A percentile compares a stretch with the other conserved stretches of the same genome.
phyloP scores from a whole-genome alignment of 2,329 filamentous ascomycete species.

The Lasiodiplodia citricola region DNA sequence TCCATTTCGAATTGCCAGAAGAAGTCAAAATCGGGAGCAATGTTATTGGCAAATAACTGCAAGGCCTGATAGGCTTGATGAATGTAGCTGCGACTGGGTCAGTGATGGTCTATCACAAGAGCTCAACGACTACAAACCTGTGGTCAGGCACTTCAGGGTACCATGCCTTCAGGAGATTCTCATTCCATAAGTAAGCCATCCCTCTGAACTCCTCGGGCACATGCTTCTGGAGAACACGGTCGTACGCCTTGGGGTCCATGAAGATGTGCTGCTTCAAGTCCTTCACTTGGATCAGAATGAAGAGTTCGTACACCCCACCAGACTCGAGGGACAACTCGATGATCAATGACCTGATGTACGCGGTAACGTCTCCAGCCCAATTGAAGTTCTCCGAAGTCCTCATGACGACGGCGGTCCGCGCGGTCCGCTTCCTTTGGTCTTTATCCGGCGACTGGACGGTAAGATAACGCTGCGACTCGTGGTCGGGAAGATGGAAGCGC shows the following conservation, averaged over 20 bases:
- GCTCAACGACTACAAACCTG: background rate
- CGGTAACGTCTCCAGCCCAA: constrained; percentile 53
- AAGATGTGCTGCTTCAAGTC: constrained; percentile 64
- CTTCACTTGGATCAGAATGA: constrained; percentile 55
- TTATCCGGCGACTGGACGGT: background rate
- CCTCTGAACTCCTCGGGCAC: constrained; percentile 73
- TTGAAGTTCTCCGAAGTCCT: constrained; percentile 53
- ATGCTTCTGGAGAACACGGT: constrained; percentile 63
- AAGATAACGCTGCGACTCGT: background rate
- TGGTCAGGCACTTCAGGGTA: constrained; percentile 53
- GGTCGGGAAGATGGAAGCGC: constrained; percentile 19
- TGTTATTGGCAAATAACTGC: constrained; percentile 72
- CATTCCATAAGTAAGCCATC: constrained; percentile 78
- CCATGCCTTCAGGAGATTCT: constrained; percentile 56
- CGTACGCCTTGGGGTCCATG: constrained; percentile 63
- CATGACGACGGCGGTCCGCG: constrained; percentile 50
- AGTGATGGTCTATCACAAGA: background rate
- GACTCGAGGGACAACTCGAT: constrained; percentile 52
- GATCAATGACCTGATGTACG: constrained; percentile 53
- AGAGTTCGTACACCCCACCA: constrained; percentile 55
- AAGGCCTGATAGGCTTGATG: constrained; percentile 70
- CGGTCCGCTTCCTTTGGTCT: background rate
- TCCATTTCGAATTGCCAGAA: constrained; percentile 89
- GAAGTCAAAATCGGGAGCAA: constrained; percentile 79
- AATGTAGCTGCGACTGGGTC: constrained; percentile 51